These are phyloP conservation scores for Camellia japonica DNA, from an alignment of 148 eudicot genomes.

Conservation along the genomic window DNA sequence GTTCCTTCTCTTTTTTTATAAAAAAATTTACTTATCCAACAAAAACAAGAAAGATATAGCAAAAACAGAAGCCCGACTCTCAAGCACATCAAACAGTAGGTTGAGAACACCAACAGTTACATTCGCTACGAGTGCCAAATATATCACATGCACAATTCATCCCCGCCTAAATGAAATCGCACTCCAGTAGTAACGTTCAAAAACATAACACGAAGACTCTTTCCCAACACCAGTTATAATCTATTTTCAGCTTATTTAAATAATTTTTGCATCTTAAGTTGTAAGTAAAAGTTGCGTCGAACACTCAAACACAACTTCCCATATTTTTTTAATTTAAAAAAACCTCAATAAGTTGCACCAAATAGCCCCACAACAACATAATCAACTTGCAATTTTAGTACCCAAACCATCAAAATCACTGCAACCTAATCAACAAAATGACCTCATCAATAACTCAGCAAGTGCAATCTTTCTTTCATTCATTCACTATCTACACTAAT, in stretches of 20 bases:
- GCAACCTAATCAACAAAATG: neutral
- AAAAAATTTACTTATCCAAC: neutral
- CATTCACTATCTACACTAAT: neutral
- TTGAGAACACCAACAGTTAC: neutral
- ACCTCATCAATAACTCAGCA: neutral
- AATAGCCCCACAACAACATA: neutral
- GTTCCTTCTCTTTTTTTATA: neutral
- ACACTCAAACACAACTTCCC: too few relatives aligned
- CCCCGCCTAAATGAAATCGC: neutral
- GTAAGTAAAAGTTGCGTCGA: too few relatives aligned
- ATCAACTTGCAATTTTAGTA: neutral
- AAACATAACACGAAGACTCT: neutral
- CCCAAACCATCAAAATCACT: neutral
- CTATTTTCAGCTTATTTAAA: too few relatives aligned
- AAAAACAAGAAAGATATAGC: conserved; percentile 1
- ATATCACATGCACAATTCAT: neutral
- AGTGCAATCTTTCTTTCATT: neutral
- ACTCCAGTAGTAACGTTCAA: neutral
- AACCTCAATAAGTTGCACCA: too few relatives aligned
- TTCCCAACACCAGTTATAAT: neutral
- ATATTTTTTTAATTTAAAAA: too few relatives aligned
- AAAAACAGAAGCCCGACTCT: neutral
- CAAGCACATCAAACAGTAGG: conserved; percentile 6
- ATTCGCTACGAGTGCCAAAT: neutral
- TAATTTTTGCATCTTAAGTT: too few relatives aligned